These are phyloP conservation scores for Pyrus betulifolia DNA, from an alignment of 306 rosid species.

Conservation along the genomic window DNA sequence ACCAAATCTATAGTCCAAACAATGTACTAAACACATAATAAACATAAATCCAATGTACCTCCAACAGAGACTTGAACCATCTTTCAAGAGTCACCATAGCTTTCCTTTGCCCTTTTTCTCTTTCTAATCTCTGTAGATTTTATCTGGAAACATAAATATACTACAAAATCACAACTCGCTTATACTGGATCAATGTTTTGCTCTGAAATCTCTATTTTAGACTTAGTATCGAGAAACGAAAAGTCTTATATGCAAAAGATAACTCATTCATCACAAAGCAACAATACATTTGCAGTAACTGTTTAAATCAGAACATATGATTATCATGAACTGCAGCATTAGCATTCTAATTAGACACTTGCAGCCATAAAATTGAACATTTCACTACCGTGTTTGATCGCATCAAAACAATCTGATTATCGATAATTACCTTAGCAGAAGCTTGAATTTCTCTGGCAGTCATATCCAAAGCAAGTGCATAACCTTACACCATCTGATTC, in stretches of 20 bases:
- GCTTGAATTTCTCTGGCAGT: slow-evolving; percentile 17
- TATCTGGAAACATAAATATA: no score
- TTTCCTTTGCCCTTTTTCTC: no score
- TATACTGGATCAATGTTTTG: no score
- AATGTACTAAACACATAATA: no score
- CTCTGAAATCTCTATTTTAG: no score
- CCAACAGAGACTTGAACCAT: no score
- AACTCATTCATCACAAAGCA: not conserved
- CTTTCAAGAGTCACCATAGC: no score
- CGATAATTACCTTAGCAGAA: slow-evolving; percentile 58
- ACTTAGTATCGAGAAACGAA: no score
- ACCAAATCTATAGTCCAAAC: no score
- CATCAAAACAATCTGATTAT: not conserved
- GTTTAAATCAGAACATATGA: not conserved
- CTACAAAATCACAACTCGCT: no score
- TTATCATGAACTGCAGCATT: not conserved
- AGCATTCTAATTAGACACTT: not conserved
- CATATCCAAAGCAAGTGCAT: slow-evolving; percentile 94
- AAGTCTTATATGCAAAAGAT: not conserved
- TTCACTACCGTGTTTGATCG: not conserved
- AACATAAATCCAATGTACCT: no score
- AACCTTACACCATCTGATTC: slow-evolving; percentile 43
- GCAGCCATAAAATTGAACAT: not conserved
- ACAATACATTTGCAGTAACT: not conserved
- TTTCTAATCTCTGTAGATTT: no score